Evolutionary conservation across 2,329 filamentous ascomycete genomes (phyloP).

Genomic region (Colletotrichum musae): DNA sequence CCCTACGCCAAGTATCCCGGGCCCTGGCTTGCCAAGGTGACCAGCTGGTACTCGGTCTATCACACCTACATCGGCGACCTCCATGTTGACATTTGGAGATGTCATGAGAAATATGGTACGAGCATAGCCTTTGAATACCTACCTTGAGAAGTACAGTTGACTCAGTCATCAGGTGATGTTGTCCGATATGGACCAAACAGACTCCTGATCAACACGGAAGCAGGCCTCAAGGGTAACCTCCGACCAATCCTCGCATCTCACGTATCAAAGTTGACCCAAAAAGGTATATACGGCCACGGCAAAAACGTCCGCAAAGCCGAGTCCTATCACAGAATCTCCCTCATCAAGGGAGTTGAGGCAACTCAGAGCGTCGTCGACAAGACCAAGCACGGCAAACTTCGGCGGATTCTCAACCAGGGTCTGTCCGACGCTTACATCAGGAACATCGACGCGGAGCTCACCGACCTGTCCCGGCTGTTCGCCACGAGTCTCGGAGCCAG

Average conservation of each 20-base stretch:
- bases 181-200: conserved; percentile 29
- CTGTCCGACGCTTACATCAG: conserved; percentile 30
- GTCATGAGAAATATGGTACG: conserved; percentile 25
- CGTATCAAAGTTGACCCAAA: background rate
- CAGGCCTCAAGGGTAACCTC: conserved; percentile 22
- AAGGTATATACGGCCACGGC: conserved; percentile 27
- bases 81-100: conserved; percentile 30
- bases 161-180: conserved; percentile 5
- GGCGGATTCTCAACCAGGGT: conserved; percentile 27
- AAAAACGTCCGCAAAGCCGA: conserved; percentile 25
- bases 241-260: too few species aligned
- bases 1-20: conserved; percentile 33
- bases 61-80: conserved; percentile 26
- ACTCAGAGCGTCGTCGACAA: conserved; percentile 31
- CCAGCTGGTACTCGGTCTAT: conserved; percentile 25
- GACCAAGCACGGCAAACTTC: conserved; percentile 23
- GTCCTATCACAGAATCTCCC: conserved; percentile 24
- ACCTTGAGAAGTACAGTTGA: background rate
- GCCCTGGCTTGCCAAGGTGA: conserved; percentile 23
- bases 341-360: conserved; percentile 26
- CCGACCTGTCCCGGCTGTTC: conserved; percentile 1
- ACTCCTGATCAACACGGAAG: conserved; percentile 18
- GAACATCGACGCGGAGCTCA: conserved; percentile 16
- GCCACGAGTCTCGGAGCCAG: conserved; percentile 12
- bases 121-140: rapidly evolving